A percentile compares a stretch with the other conserved stretches of the same genome.
phyloP scores from a whole-genome alignment of 441 rosid genomes.

The Corymbia calophylla region DNA sequence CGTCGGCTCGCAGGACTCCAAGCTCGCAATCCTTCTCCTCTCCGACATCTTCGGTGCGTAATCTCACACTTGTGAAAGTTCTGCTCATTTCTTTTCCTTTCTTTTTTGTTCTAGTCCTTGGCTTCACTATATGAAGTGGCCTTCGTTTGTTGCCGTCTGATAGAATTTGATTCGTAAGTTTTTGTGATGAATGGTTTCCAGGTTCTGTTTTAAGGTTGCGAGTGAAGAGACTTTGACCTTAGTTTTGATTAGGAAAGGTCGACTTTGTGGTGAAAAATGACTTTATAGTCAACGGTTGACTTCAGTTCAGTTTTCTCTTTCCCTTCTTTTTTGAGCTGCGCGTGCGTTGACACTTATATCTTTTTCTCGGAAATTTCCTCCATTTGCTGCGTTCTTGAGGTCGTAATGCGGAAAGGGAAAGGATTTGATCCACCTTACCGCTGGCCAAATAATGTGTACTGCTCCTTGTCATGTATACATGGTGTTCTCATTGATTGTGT shows the following conservation, averaged over 20 bases:
- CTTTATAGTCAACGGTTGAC: not conserved
- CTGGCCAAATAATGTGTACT: not conserved
- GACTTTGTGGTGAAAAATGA: not conserved
- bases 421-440: not conserved
- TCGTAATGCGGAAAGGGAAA: not conserved
- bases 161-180: not conserved
- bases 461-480: not conserved
- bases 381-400: not conserved
- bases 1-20: constrained; percentile 6
- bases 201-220: not conserved
- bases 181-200: not conserved
- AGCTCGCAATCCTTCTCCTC: constrained; percentile 8
- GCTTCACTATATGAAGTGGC: not conserved
- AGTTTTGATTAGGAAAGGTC: not conserved
- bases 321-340: not conserved
- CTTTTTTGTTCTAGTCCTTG: not conserved
- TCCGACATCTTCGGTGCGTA: constrained; percentile 11
- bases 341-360: not conserved
- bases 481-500: not conserved
- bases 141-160: not conserved
- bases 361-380: not conserved
- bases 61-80: not conserved
- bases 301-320: not conserved
- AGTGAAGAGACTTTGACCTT: not conserved
- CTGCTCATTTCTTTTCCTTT: not conserved